A percentile compares a stretch with the other conserved stretches of the same genome.
Evolutionary conservation across 148 eudicot species (phyloP).

Genomic region (Selenicereus undatus): DNA sequence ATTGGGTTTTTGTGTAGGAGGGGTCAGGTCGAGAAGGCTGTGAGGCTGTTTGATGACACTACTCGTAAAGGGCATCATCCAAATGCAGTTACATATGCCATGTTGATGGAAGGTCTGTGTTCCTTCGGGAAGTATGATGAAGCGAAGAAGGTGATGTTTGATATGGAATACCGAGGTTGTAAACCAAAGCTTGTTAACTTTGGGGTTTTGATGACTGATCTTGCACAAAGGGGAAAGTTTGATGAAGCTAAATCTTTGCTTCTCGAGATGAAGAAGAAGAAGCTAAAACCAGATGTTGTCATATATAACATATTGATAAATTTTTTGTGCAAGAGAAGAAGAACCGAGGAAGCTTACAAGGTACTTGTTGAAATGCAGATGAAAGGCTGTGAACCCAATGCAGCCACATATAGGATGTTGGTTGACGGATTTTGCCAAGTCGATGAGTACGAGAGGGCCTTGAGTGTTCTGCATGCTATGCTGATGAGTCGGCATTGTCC

Average conservation of each 20-base stretch:
- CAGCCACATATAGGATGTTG: conserved; percentile 78
- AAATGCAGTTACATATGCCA: conserved; percentile 59
- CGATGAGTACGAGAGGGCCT: conserved; percentile 54
- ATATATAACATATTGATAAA: conserved; percentile 63
- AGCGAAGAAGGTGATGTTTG: conserved; percentile 92
- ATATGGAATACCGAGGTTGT: conserved; percentile 90
- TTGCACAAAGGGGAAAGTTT: conserved; percentile 49
- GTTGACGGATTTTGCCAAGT: conserved; percentile 71
- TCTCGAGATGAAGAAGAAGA: conserved; percentile 73
- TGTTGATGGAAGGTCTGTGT: conserved; percentile 87
- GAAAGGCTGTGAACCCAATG: conserved; percentile 76
- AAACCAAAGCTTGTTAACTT: conserved; percentile 54
- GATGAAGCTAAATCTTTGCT: conserved; percentile 68
- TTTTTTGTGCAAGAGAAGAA: conserved; percentile 57
- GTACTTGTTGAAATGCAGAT: conserved; percentile 81
- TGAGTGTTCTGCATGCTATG: conserved; percentile 72
- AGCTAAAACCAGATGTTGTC: conserved; percentile 74
- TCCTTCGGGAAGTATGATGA: conserved; percentile 52
- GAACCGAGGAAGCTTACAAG: conserved; percentile 65
- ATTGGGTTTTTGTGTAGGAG: conserved; percentile 75
- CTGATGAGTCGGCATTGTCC: conserved; percentile 64
- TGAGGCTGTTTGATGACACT: conserved; percentile 60
- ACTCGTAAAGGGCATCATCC: conserved; percentile 46
- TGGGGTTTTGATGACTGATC: conserved; percentile 81
- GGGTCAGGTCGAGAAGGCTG: conserved; percentile 60